Base-by-base conservation (phyloP, 2,329 filamentous ascomycete species). In the Phyllosticta citriasiana region DNA sequence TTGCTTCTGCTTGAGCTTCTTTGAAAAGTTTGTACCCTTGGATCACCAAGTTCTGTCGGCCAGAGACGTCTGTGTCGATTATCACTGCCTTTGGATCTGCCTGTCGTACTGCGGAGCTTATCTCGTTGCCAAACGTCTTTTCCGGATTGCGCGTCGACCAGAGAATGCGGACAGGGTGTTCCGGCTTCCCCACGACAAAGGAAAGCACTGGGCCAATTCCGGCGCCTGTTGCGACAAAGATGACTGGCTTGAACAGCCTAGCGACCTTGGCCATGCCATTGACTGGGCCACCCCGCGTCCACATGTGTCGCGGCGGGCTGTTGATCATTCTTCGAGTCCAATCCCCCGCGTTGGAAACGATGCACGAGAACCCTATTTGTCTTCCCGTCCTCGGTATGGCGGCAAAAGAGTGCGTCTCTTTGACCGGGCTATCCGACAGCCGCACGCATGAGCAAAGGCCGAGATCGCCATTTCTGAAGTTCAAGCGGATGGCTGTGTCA, bases 401-500 rank as follows among this genome's bases (percentile, higher is more conserved):
- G 25, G 73, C 72, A 60, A 75, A 74, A 0, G 72, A 69, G 54
- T 75, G 73, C 70, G 71, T 74, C 64, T 75, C 71, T 9, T 57
- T 27, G 4, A 71, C 62, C 0, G 73, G 73, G 0, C 65, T 56
- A 56, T 62, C 60, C 3, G 60, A 35, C 19, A 62, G 24, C 2
- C 60, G 60, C n/a, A 62, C 54, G 2, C 55, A 55, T 16, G 50
- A 55, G 56, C 60, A 57, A n/a, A 62, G 55, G 8, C 50, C 33
- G 4, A 56, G 50, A 4, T 35, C 27, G 51, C 50, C 30, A 33
- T n/a, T 22, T 7, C 64, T 60, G 62, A 71, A 71, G 69, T 87
- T 83, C 22, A 94, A 81, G 52, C 86, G 83, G 27, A 89, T 77
- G 50, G 88, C 89, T 73, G 92, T 89, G 22, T 80, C 71, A 0